Evolutionary conservation across 2,329 filamentous ascomycete genomes (phyloP).

Genomic region (Fusarium sp.): DNA sequence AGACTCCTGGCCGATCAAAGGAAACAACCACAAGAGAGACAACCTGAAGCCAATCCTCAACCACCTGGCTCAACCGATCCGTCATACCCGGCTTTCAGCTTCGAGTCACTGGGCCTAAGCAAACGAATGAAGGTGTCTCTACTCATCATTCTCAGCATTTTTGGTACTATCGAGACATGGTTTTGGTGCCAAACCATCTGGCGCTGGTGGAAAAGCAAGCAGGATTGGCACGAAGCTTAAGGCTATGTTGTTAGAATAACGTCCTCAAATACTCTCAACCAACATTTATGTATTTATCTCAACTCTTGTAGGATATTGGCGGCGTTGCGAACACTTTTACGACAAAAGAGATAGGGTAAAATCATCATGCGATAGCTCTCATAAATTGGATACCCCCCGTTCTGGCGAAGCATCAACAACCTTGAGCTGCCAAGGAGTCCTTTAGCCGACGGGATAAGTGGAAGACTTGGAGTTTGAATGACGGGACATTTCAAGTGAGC

Average conservation of each 20-base stretch:
- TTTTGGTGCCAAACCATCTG: slow-evolving; percentile 51
- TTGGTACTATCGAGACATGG: slow-evolving; percentile 54
- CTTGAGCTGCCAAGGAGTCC: no score
- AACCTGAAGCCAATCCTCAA: not conserved
- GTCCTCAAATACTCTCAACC: no score
- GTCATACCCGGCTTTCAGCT: slow-evolving; percentile 44
- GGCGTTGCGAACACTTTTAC: no score
- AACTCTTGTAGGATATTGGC: not conserved
- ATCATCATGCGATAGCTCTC: no score
- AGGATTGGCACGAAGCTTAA: not conserved
- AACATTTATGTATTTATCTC: not conserved
- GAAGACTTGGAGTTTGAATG: no score
- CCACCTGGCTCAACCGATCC: slow-evolving; percentile 17
- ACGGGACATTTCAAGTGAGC: no score
- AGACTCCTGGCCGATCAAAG: rapidly evolving
- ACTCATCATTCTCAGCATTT: slow-evolving; percentile 47
- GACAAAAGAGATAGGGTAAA: no score
- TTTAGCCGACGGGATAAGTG: no score
- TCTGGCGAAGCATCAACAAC: no score
- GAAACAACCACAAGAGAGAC: not conserved
- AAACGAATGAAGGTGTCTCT: slow-evolving; percentile 48
- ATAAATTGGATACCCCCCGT: no score
- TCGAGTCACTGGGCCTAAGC: slow-evolving; percentile 50
- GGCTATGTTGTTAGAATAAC: not conserved
- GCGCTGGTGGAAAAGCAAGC: slow-evolving; percentile 46